A percentile compares a stretch with the other conserved stretches of the same genome.
Evolutionary conservation across 75 land plant species (phyloP).

Genomic region (Cunninghamia lanceolata): DNA sequence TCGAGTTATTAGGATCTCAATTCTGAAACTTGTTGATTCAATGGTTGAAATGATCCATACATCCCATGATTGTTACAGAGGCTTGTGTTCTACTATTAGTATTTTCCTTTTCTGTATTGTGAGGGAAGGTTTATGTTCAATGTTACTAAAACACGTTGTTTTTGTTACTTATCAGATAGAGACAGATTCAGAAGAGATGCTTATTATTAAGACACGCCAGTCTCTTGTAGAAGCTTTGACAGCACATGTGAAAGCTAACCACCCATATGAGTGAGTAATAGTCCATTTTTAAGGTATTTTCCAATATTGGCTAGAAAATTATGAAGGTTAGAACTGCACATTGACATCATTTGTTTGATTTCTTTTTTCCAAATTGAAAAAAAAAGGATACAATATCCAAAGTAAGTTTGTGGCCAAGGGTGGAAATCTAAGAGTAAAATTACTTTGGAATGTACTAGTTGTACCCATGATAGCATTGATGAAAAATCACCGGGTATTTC

Average conservation of each 20-base stretch:
- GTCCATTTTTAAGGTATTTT: not conserved
- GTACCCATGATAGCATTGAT: no score
- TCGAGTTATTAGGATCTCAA: not conserved
- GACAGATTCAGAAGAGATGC: conserved; percentile 83
- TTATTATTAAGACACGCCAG: conserved; percentile 91
- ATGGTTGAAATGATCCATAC: not conserved
- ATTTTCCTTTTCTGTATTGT: not conserved
- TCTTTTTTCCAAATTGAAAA: not conserved
- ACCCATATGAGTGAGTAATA: conserved; percentile 81
- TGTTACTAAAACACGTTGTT: not conserved
- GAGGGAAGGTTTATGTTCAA: conserved; percentile 2
- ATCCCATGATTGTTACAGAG: not conserved
- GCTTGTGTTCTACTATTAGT: not conserved
- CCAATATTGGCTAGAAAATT: not conserved
- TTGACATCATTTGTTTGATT: not conserved
- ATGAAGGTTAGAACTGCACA: not conserved
- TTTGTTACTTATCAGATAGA: conserved; percentile 58
- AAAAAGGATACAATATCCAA: no score
- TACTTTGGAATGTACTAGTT: no score
- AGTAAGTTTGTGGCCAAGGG: no score
- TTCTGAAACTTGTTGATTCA: not conserved
- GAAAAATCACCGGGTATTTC: no score
- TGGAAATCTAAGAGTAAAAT: no score
- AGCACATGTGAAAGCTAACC: conserved; percentile 78
- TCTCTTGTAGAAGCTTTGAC: conserved; percentile 77